Evolutionary conservation across 345 rosid genomes (phyloP).

Genomic region (Arabis hirsuta): DNA sequence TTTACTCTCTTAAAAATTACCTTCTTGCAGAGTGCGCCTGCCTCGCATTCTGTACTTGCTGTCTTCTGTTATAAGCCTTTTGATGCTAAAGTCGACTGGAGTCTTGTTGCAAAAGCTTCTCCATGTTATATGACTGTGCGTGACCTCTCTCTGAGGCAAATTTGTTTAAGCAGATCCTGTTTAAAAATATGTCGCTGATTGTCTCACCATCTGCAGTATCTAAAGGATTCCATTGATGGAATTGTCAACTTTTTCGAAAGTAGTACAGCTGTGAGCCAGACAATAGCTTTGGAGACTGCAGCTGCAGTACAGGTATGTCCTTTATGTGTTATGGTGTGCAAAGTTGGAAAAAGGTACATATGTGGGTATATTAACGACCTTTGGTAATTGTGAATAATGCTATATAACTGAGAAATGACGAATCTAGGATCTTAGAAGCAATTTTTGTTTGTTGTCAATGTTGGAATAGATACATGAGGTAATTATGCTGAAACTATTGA

Average conservation of each 20-base stretch:
- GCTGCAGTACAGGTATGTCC: conserved; percentile 90
- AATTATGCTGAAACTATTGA: conserved; percentile 24
- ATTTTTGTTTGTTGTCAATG: background rate
- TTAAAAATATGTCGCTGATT: conserved; percentile 22
- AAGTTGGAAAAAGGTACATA: conserved; percentile 17
- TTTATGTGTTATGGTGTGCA: conserved; percentile 33
- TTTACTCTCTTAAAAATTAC: conserved; percentile 12
- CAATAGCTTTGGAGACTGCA: conserved; percentile 95
- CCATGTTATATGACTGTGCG: conserved; percentile 95
- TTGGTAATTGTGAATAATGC: conserved; percentile 17
- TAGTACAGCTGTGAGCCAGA: conserved; percentile 79
- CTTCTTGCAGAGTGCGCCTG: conserved; percentile 83
- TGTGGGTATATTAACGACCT: conserved; percentile 8
- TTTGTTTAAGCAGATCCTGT: conserved; percentile 12
- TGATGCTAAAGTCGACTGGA: conserved; percentile 96
- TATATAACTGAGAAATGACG: conserved; percentile 21
- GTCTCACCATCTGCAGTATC: conserved; percentile 59
- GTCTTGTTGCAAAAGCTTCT: conserved; percentile 92
- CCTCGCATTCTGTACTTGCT: conserved; percentile 74
- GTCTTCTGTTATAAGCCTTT: conserved; percentile 91
- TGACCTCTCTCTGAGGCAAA: conserved; percentile 31
- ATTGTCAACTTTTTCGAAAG: conserved; percentile 85
- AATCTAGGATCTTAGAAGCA: conserved; percentile 9
- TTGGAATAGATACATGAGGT: background rate
- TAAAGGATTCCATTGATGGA: conserved; percentile 81